Base-by-base conservation (phyloP, 202 grass and related monocot species). In the Carex arenaria region DNA sequence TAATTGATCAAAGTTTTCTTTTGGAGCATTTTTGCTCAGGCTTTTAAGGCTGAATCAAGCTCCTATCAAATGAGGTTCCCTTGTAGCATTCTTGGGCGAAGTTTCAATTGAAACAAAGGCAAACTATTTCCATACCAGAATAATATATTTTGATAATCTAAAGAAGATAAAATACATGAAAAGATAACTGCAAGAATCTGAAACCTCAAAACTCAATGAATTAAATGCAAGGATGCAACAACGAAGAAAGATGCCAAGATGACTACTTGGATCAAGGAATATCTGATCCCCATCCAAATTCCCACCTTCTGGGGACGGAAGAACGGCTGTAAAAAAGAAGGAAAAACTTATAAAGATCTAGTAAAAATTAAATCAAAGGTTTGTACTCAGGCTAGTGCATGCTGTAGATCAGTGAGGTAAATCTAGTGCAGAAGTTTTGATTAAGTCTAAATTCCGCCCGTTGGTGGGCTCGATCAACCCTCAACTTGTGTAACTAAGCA, bases 181-280 rank as follows among this genome's bases (percentile, higher is more conserved):
- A 59, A 54, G 52, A 40, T 57, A 80, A 61, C 30, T 43, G 45
- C 40, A 30, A 40, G 22, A 42, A 65, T 68, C 78, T 82, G 79
- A 80, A 77, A 95, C 93, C 96, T 99, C 96, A 71, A 95, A 99
- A 71, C 82, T 89, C 82, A 99, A 87, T 64, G 90, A 87, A 89
- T 92, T 92, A 76, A 95, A 99, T 52, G 89, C 85, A 68, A 99
- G 89, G 86, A 95, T 90, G 67, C 96, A 98, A 86, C 91, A 98
- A 71, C 96, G 91, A 74, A 99, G 83, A 79, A 92, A 99, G 67
- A 99, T 73, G 61, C 96, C 96, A 78, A 98, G 89, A 61, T 93
- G 96, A 20, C 96, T 95, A 82, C 90, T 93, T 49, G 91, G 89
- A 85, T 95, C 96, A 55, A 98, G 82, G 64, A 90, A 85, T 55